A percentile compares a stretch with the other conserved stretches of the same genome.
phyloP scores from a whole-genome alignment of 495 filamentous ascomycete species.

The Neurospora cerealis region DNA sequence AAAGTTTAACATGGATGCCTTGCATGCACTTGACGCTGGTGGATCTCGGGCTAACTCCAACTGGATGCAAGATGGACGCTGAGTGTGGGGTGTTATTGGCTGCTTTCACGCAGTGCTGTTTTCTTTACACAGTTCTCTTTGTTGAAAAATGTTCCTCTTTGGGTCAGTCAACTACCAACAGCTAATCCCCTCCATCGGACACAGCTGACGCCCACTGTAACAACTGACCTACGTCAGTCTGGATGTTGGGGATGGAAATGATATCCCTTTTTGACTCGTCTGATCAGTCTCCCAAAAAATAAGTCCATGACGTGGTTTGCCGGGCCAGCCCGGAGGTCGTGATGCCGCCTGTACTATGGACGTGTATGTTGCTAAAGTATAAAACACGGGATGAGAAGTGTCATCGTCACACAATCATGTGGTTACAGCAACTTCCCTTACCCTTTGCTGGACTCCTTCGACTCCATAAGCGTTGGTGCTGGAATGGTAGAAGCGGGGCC shows the following conservation, averaged over 20 bases:
- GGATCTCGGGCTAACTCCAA: slow-evolving; percentile 20
- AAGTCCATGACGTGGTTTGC: neutral
- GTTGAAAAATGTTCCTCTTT: neutral
- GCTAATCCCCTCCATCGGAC: neutral
- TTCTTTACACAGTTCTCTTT: slow-evolving; percentile 18
- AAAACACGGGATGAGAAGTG: neutral
- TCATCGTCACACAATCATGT: neutral
- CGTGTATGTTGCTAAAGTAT: neutral
- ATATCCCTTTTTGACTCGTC: neutral
- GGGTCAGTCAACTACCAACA: neutral
- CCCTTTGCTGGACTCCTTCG: neutral
- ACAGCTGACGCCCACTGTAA: neutral
- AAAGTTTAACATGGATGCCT: slow-evolving; percentile 14
- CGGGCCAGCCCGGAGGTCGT: neutral
- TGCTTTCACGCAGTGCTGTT: slow-evolving; percentile 14
- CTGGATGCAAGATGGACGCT: slow-evolving; percentile 17
- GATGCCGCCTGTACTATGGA: neutral
- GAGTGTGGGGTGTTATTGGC: slow-evolving; percentile 20
- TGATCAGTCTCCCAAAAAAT: neutral
- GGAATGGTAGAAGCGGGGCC: neutral
- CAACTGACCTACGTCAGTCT: neutral
- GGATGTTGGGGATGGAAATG: neutral
- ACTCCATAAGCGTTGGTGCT: neutral
- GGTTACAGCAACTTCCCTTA: neutral
- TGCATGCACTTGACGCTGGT: slow-evolving; percentile 25